Conservation (phyloP, 352 stramenopile genomes). For the Peronospora belbahrii region DNA sequence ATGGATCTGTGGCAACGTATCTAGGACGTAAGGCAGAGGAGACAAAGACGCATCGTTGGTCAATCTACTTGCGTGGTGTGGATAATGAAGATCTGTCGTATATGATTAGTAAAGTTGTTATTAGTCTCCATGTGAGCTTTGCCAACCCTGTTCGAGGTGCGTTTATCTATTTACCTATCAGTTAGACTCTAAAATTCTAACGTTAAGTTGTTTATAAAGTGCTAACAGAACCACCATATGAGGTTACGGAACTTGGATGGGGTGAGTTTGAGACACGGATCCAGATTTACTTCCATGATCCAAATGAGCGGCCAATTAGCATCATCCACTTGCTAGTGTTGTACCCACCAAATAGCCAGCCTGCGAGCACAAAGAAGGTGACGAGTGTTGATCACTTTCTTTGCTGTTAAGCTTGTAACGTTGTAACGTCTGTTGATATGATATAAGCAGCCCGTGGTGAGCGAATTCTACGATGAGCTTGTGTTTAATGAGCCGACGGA, state of each 20-base stretch:
- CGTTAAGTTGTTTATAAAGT: constrained; percentile 37
- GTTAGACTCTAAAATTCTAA: constrained; percentile 2
- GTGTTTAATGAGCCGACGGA: constrained; percentile 96
- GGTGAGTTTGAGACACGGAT: constrained; percentile 97
- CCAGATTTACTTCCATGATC: constrained; percentile 93
- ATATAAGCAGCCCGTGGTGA: constrained; percentile 80
- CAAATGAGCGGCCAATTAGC: constrained; percentile 86
- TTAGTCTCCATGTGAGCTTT: constrained; percentile 95
- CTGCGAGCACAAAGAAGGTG: constrained; percentile 88
- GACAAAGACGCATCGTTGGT: constrained; percentile 93
- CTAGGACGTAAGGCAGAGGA: constrained; percentile 89
- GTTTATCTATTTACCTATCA: constrained; percentile 1
- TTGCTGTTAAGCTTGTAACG: background rate
- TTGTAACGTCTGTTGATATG: constrained; percentile 1
- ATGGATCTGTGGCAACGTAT: constrained; percentile 91
- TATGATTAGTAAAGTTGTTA: constrained; percentile 95
- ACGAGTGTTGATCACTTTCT: background rate
- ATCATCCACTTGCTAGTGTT: constrained; percentile 86
- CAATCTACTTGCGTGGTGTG: constrained; percentile 89
- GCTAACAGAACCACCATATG: constrained; percentile 91
- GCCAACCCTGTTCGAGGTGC: constrained; percentile 86
- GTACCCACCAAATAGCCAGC: constrained; percentile 77
- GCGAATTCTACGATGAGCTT: constrained; percentile 96
- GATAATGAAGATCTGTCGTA: constrained; percentile 92
- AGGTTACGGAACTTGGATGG: constrained; percentile 95